Conservation (phyloP, 805 yeast genomes). For the Starmerella khaoyaiensis region DNA sequence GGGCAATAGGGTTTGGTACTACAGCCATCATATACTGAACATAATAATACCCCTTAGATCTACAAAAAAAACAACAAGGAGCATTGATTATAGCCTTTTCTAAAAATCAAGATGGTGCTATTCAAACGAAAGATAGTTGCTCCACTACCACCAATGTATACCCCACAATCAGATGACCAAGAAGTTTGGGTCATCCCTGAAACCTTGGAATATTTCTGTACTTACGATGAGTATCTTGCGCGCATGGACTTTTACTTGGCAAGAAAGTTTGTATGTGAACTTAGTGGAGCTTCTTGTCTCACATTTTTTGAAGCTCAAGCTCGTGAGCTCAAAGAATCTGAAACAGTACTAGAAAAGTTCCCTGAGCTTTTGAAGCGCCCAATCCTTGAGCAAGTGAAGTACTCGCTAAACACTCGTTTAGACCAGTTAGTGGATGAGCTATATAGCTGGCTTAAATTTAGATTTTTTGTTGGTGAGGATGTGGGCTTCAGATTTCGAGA, state of each 20-base stretch:
- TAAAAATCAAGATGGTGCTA: conserved; percentile 28
- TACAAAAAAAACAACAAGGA: too few relatives aligned
- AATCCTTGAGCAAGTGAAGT: conserved; percentile 71
- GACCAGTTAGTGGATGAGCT: conserved; percentile 83
- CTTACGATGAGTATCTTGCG: conserved; percentile 61
- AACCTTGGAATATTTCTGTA: conserved; percentile 78
- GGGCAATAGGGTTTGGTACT: too few relatives aligned
- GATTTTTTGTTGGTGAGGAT: conserved; percentile 83
- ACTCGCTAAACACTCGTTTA: conserved; percentile 64
- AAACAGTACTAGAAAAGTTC: conserved; percentile 59
- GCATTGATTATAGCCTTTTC: too few relatives aligned
- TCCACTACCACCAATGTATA: conserved; percentile 21
- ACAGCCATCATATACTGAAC: too few relatives aligned
- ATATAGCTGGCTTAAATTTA: conserved; percentile 59
- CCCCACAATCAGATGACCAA: conserved; percentile 28
- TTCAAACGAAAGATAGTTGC: conserved; percentile 29
- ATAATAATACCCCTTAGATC: too few relatives aligned
- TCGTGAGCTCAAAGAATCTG: conserved; percentile 43
- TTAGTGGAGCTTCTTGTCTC: conserved; percentile 83
- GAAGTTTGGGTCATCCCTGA: conserved; percentile 72
- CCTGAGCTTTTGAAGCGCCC: conserved; percentile 91
- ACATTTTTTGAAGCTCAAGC: conserved; percentile 81
- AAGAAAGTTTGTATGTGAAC: conserved; percentile 84
- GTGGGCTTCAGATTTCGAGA: conserved; percentile 45
- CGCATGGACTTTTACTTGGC: conserved; percentile 31